Evolutionary conservation across 352 stramenopile genomes (phyloP), one percentile per base, ranked within the genome.

Genomic region (Peronosclerospora sorghi): DNA sequence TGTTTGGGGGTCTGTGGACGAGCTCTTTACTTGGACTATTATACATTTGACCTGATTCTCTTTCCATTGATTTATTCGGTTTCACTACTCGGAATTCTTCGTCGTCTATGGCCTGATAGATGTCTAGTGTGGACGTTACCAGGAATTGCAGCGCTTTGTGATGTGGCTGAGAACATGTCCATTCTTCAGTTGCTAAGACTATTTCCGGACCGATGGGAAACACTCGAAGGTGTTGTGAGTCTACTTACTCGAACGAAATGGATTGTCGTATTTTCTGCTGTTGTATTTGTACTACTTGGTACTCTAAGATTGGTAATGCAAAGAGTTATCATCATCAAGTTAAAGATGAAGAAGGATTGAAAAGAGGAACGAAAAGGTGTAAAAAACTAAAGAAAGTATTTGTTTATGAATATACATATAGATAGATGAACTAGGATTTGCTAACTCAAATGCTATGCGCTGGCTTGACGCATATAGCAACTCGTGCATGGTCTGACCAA

Each of bases 1-100:
- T 78, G 67, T 37, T 51, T 75, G 13, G 63, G 63, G 0, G 27
- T 21, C 0, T 27, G 41, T 0, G 66, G 66, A 0, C 48, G 66
- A 32, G 44, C 45, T 12, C 41, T 78, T 9, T 74, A 78, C 44
- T 12, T 57, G 28, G 54, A 74, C 9, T 71, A 68, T 27, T 73
- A 73, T 45, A 23, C 36, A 13, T 73, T 75, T 32, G 67, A 79
- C 40, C 48, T 79, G 29, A 15, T 75, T 19, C 40, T 71, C 21
- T 78, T 71, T 58, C 67, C 67, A 8, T 20, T 66, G n/a, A 57
- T 75, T 43, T 78, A 78, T 50, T 43, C 49, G 5, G 56, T 38
- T 10, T 54, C 59, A 26, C 36, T 73, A 14, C 30, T 46, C 2
- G 58, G 63, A 20, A 9, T 59, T 13, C n/a, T 73, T 20, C 38